A percentile compares a stretch with the other conserved stretches of the same genome.
Conservation (phyloP, 2,329 filamentous ascomycete species). For the Aspergillus clavatus region DNA sequence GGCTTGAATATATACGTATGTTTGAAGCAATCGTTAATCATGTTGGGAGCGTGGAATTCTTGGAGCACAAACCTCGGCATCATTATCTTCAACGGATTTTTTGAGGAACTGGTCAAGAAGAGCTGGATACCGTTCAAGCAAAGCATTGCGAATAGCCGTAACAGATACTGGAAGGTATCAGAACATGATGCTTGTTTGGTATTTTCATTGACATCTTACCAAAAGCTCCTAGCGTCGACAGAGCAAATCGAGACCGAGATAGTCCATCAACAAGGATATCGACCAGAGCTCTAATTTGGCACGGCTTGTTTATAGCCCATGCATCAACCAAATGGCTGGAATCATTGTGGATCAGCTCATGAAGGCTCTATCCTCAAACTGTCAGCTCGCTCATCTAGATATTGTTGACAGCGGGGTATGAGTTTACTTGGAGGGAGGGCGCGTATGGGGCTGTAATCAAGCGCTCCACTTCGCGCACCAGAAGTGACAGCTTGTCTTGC, state of each 20-base stretch:
- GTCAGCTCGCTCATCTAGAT: slow-evolving; percentile 5
- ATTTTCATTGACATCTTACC: too few species aligned
- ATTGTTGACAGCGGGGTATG: background rate
- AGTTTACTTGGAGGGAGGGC: slow-evolving; percentile 46
- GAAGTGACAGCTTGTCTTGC: slow-evolving; percentile 15
- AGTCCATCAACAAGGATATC: slow-evolving; percentile 47
- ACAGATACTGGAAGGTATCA: slow-evolving; percentile 23
- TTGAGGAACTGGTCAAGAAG: slow-evolving; percentile 34
- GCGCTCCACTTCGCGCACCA: slow-evolving; percentile 44
- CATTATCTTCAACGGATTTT: slow-evolving; percentile 23
- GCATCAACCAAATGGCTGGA: slow-evolving; percentile 34
- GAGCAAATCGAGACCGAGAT: slow-evolving; percentile 47
- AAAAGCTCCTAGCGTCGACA: slow-evolving; percentile 48
- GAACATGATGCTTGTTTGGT: slow-evolving; percentile 6
- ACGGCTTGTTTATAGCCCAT: slow-evolving; percentile 48
- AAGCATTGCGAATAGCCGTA: slow-evolving; percentile 27
- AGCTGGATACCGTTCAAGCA: slow-evolving; percentile 30
- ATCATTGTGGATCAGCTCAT: slow-evolving; percentile 24
- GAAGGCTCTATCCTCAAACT: slow-evolving; percentile 24
- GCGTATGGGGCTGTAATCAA: slow-evolving; percentile 47
- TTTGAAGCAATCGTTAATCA: background rate
- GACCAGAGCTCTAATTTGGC: slow-evolving; percentile 45
- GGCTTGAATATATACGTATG: background rate
- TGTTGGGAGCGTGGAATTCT: background rate
- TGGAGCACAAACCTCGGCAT: slow-evolving; percentile 27